phyloP scores from a whole-genome alignment of 441 rosid genomes.

The Melastoma candidum region DNA sequence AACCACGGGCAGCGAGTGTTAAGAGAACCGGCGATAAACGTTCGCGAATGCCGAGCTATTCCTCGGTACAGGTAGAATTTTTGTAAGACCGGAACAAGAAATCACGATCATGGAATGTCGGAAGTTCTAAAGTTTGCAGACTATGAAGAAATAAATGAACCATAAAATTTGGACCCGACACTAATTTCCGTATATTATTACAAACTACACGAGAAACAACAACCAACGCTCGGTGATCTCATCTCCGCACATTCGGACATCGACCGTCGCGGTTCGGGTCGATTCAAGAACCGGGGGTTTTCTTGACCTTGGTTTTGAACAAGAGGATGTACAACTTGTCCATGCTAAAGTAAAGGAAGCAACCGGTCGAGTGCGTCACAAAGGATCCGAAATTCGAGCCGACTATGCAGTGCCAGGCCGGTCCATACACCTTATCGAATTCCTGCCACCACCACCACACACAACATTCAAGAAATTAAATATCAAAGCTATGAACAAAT shows the following conservation, averaged over 20 bases:
- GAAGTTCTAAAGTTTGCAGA: too few species aligned
- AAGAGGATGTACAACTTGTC: conserved; percentile 44
- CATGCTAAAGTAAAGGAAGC: conserved; percentile 58
- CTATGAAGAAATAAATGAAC: too few species aligned
- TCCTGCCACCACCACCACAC: conserved; percentile 27
- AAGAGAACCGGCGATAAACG: not conserved
- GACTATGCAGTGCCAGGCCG: conserved; percentile 76
- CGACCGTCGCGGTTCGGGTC: too few species aligned
- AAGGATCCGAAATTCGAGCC: conserved; percentile 63
- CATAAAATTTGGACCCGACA: too few species aligned
- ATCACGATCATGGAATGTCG: too few species aligned
- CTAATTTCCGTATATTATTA: too few species aligned
- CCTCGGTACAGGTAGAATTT: not conserved
- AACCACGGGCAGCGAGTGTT: not conserved
- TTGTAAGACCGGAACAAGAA: not conserved
- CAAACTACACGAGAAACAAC: too few species aligned
- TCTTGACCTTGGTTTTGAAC: conserved; percentile 45
- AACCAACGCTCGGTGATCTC: too few species aligned
- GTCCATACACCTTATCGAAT: conserved; percentile 60
- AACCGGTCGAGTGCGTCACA: conserved; percentile 59
- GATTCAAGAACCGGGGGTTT: conserved; percentile 6
- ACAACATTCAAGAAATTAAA: too few species aligned
- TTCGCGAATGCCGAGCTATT: not conserved
- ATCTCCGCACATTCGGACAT: too few species aligned
- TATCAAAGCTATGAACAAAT: too few species aligned